Evolutionary conservation across 176 grass and related monocot genomes (phyloP).

Genomic region (Musa beccarii): DNA sequence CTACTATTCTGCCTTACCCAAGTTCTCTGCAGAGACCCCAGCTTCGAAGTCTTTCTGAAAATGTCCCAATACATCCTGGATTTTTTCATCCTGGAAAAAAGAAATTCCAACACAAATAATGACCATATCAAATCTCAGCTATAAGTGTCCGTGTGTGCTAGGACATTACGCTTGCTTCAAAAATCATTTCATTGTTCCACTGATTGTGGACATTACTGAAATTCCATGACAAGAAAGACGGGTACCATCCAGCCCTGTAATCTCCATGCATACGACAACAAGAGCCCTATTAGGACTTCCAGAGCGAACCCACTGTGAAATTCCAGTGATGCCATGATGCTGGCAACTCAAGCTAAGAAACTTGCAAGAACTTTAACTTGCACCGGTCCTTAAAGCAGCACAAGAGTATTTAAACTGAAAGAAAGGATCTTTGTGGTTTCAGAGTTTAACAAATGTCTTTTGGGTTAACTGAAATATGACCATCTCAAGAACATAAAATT

Average conservation of each 20-base stretch:
- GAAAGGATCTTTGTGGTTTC: background rate
- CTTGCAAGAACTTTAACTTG: background rate
- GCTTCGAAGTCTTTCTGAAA: conserved; percentile 59
- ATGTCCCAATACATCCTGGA: conserved; percentile 55
- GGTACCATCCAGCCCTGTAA: background rate
- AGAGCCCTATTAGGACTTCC: background rate
- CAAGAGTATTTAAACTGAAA: background rate
- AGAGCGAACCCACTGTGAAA: background rate
- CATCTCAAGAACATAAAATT: background rate
- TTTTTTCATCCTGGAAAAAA: conserved; percentile 42
- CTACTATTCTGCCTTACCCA: conserved; percentile 37
- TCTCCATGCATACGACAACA: background rate
- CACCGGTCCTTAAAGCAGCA: background rate
- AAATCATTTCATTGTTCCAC: background rate
- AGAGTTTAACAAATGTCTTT: background rate
- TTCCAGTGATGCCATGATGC: background rate
- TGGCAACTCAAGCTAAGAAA: background rate
- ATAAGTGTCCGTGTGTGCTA: background rate
- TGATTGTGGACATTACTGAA: background rate
- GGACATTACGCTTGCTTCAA: background rate
- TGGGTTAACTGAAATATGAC: background rate
- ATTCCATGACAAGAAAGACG: background rate
- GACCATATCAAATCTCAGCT: background rate
- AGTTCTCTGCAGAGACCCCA: conserved; percentile 24
- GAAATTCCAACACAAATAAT: background rate